Evolutionary conservation across 2,329 filamentous ascomycete genomes (phyloP).

Genomic region (Ascochyta pisi): DNA sequence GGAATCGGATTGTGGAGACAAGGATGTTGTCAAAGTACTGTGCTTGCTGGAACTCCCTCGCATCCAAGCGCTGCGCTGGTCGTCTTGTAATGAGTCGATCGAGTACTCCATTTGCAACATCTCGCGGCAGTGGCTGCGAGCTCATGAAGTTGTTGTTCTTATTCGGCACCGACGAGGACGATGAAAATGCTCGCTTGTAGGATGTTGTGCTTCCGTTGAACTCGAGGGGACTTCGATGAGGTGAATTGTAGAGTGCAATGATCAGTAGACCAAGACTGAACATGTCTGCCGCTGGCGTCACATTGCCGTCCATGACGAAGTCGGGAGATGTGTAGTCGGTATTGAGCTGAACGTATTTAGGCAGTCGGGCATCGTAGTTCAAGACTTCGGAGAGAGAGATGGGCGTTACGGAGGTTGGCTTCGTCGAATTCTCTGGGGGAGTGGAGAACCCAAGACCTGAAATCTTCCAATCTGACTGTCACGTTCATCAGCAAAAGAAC

Average conservation of each 20-base stretch:
- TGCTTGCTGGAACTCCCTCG: constrained; percentile 91
- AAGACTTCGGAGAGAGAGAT: constrained; percentile 84
- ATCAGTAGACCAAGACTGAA: constrained; percentile 92
- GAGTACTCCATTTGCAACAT: constrained; percentile 76
- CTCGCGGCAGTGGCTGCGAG: constrained; percentile 78
- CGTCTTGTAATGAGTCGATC: constrained; percentile 86
- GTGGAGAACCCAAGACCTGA: constrained; percentile 91
- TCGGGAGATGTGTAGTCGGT: constrained; percentile 95
- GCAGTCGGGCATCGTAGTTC: constrained; percentile 84
- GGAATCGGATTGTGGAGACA: constrained; percentile 93
- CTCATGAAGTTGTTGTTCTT: constrained; percentile 84
- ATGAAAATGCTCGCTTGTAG: constrained; percentile 84
- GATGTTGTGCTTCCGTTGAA: constrained; percentile 79
- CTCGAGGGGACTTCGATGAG: constrained; percentile 85
- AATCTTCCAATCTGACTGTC: constrained; percentile 94
- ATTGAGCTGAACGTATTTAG: constrained; percentile 82
- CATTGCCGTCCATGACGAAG: constrained; percentile 88
- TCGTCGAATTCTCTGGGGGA: constrained; percentile 76
- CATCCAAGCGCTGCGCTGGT: constrained; percentile 85
- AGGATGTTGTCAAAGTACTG: constrained; percentile 97
- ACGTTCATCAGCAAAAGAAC: constrained; percentile 36
- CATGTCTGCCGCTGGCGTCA: constrained; percentile 85
- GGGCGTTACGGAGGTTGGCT: constrained; percentile 76
- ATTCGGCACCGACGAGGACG: constrained; percentile 79
- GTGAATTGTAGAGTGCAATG: constrained; percentile 91